A percentile compares a stretch with the other conserved stretches of the same genome.
Evolutionary conservation across 306 rosid species (phyloP).

Genomic region (Crotalaria pallida): DNA sequence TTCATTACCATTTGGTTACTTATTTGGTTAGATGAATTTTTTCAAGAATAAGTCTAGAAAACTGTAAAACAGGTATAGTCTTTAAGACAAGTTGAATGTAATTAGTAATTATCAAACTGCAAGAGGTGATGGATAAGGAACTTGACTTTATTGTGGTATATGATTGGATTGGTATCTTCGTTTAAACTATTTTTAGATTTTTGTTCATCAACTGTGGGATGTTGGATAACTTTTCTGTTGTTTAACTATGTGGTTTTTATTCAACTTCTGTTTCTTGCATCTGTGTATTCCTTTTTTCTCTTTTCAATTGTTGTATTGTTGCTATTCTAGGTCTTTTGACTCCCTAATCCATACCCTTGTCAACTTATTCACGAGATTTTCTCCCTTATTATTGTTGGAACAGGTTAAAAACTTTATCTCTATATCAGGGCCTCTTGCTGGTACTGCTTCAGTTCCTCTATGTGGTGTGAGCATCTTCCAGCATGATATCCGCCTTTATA

Average conservation of each 20-base stretch:
- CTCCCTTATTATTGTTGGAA: conserved; percentile 11
- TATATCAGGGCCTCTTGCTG: conserved; percentile 93
- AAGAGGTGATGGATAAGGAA: background rate
- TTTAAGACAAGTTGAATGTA: background rate
- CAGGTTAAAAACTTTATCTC: conserved; percentile 84
- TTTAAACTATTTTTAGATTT: background rate
- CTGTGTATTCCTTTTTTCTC: background rate
- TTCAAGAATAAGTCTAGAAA: background rate
- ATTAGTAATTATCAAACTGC: background rate
- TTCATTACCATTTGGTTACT: background rate
- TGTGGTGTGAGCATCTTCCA: conserved; percentile 82
- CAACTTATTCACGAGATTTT: background rate
- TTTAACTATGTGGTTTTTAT: background rate
- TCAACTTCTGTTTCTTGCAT: background rate
- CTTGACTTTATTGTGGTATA: background rate
- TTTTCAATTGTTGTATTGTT: background rate
- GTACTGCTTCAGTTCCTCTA: conserved; percentile 83
- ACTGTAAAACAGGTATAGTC: background rate
- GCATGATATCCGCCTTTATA: background rate
- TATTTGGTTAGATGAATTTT: background rate
- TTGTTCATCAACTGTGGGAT: background rate
- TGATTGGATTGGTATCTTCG: background rate
- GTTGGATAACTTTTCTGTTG: background rate
- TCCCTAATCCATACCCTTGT: background rate
- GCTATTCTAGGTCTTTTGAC: background rate